Base-by-base conservation (phyloP, 192 early-diverging fungal genomes). In the Obelidium mucronatum region DNA sequence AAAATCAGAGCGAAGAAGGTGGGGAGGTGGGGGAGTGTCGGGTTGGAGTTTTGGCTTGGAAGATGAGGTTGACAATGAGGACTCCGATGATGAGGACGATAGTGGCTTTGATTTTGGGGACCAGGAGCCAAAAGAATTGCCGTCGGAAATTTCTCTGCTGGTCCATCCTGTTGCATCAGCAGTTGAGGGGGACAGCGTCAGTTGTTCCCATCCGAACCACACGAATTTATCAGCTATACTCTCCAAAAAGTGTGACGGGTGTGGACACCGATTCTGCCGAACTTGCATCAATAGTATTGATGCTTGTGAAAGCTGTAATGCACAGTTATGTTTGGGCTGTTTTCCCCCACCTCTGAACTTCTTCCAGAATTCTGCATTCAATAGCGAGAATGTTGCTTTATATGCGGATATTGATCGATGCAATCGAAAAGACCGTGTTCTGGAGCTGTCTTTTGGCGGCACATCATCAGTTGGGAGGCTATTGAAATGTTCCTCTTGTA, bases 321-420 rank as follows among this genome's bases (percentile, higher is more conserved):
- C 66, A 37, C 40, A 68, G 42, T 28, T 68, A 4, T 68, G 66
- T 53, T 51, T 68, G 40, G 66, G 66, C 13, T 68, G 66, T 51
- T 68, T 68, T 28, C 66, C 66, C 4, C 51, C 42, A 37, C 66
- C 66, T 13, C 51, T 51, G 6, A 15, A 51, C 40, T 40, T 31
- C 22, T 28, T 4, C 13, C 40, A 40, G 2, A n/a, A 68, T 48
- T 4, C 44, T 31, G 3, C 24, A 11, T 31, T 40, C 66, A 31
- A 11, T 4, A 15, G 2, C 4, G 26, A n/a, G 17, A 15, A n/a
- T 6, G 22, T 68, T 28, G n/a, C 3, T 4, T 33, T 68, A 13
- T 26, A 48, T 68, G 66, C 19, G 8, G 66, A 68, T 68, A n/a
- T 28, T 31, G 30, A 40, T 6, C 17, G 4, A 5, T 4, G 39